Conservation (phyloP, 371 early-diverging fungal genomes). For the Chytridium lagenaria region DNA sequence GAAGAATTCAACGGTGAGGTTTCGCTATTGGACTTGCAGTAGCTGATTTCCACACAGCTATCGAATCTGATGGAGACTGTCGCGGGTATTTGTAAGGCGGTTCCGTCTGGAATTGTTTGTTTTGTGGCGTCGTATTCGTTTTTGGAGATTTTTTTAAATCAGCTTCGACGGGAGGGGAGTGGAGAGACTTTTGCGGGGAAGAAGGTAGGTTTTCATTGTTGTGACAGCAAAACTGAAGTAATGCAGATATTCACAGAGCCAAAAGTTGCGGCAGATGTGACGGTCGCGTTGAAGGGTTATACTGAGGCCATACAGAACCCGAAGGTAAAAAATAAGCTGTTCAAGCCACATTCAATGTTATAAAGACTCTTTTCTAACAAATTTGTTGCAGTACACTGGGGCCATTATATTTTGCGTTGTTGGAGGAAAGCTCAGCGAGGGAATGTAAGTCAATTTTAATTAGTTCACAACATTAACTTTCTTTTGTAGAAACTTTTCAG, state of each 20-base stretch:
- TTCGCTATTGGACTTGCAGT: slow-evolving; percentile 10
- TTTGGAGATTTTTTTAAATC: slow-evolving; percentile 68
- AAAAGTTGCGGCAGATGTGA: background rate
- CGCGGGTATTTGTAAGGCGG: slow-evolving; percentile 74
- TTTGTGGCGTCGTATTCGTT: slow-evolving; percentile 94
- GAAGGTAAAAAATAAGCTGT: too few relatives aligned
- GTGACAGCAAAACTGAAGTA: background rate
- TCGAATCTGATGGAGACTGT: slow-evolving; percentile 65
- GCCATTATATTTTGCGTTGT: slow-evolving; percentile 94
- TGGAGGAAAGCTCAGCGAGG: slow-evolving; percentile 97
- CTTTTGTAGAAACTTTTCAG: slow-evolving; percentile 61
- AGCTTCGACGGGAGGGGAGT: background rate
- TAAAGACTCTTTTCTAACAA: background rate
- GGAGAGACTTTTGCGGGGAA: background rate
- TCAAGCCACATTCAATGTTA: too few relatives aligned
- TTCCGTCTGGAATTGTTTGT: slow-evolving; percentile 94
- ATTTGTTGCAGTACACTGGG: slow-evolving; percentile 49
- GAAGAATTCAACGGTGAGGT: slow-evolving; percentile 25
- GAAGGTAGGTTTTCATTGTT: background rate
- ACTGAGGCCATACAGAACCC: background rate
- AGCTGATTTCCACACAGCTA: background rate
- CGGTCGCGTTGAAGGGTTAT: background rate
- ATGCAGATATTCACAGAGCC: slow-evolving; percentile 7
- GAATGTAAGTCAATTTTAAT: slow-evolving; percentile 67
- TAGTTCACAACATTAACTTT: slow-evolving; percentile 2